Percentiles rank a stretch among this genome's conserved stretches.
Conservation (phyloP, 768 basidiomycete genomes). For the Leccinum uliginosum region DNA sequence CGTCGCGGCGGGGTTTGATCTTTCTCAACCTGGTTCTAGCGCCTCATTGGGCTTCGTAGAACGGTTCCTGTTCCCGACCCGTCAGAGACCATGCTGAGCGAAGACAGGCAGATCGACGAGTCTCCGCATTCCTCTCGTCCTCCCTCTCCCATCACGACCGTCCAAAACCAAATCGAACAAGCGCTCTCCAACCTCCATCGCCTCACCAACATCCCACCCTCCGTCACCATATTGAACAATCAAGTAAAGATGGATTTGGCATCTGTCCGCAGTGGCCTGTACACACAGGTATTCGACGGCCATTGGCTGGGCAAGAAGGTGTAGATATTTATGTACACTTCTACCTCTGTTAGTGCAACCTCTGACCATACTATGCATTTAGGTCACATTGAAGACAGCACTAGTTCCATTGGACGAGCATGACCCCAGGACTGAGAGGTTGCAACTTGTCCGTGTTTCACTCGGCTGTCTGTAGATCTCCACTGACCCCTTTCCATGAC, state of each 20-base stretch:
- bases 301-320: slow-evolving; percentile 54
- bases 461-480: background rate
- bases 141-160: slow-evolving; percentile 22
- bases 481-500: background rate
- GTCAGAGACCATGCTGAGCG: slow-evolving; percentile 16
- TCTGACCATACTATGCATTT: background rate
- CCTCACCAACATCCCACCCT: slow-evolving; percentile 50
- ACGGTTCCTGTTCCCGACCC: background rate
- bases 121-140: slow-evolving; percentile 21
- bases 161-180: slow-evolving; percentile 39
- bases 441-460: slow-evolving; percentile 25
- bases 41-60: slow-evolving; percentile 16
- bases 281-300: slow-evolving; percentile 54
- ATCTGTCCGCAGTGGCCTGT: slow-evolving; percentile 48
- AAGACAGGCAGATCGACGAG: slow-evolving; percentile 17
- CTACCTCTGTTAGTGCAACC: background rate
- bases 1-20: background rate
- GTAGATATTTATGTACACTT: background rate
- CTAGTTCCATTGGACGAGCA: slow-evolving; percentile 39
- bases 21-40: slow-evolving; percentile 9
- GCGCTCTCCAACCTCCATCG: slow-evolving; percentile 46
- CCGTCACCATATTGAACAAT: slow-evolving; percentile 48
- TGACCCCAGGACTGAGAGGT: slow-evolving; percentile 41
- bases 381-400: slow-evolving; percentile 58
- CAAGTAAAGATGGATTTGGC: slow-evolving; percentile 39